Base-by-base conservation (phyloP, 179 eudicot species). In the Beta lomatogona region DNA sequence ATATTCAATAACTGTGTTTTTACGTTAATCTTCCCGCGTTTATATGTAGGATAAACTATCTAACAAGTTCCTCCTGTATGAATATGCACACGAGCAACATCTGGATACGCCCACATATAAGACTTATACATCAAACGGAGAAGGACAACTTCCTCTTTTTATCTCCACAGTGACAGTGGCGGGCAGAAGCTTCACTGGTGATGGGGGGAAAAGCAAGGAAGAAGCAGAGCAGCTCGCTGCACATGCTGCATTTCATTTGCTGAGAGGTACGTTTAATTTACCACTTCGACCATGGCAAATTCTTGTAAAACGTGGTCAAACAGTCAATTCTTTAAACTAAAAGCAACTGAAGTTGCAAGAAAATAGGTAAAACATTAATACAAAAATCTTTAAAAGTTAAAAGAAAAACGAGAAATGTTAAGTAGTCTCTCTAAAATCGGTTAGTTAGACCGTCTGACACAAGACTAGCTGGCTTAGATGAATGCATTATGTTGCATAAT, bases 141-240 rank as follows among this genome's bases (percentile, higher is more conserved):
- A 84, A 44, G 86, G 73, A 55, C 48, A 60, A 7, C 60, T 60
- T 45, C 78, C 85, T 7, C 58, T 77, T 21, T 88, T 25, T 53
- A 79, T 88, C 61, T 83, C 87, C 55, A 67, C 83, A 5, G 76
- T 86, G 71, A 73, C 55, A 31, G 84, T 85, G 14, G 80, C 65
- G 11, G 84, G 74, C 19, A 77, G 69, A 82, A 82, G 46, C 9
- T 88, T 83, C 76, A 83, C 79, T 21, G 86, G 90, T 19, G 82
- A 80, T 67, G 86, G 76, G 54, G 83, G 76, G 0, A 72, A 61
- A 60, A 86, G 60, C 84, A 88, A 73, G 84, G 81, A 73, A 77
- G 82, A 76, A 15, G 85, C 88, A 3, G 88, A 88, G 75, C 88
- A 88, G 67, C 53, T 73, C 64, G 90, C 82, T 36, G 90, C 88